These are phyloP conservation scores for Trichoderma arundinaceum DNA, from an alignment of 2,329 filamentous ascomycete genomes.

Conservation along the genomic window DNA sequence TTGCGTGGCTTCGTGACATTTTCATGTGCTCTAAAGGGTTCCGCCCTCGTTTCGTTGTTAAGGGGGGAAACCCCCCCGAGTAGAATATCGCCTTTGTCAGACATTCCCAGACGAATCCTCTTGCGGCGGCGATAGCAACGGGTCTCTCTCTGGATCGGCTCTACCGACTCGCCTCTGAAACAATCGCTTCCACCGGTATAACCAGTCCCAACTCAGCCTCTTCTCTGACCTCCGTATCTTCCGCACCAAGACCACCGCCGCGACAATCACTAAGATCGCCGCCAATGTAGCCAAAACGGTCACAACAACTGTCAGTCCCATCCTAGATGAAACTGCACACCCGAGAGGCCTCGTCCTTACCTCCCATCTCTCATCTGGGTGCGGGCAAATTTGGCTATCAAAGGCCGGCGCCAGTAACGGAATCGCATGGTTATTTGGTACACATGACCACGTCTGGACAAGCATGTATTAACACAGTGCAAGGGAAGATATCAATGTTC, in stretches of 20 bases:
- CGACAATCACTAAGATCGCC: conserved; percentile 37
- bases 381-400: conserved; percentile 58
- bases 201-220: conserved; percentile 35
- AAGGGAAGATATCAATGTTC: neutral
- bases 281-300: conserved; percentile 41
- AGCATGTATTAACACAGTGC: neutral
- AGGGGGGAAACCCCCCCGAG: neutral
- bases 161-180: conserved; percentile 1
- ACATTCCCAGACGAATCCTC: neutral
- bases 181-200: conserved; percentile 33
- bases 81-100: neutral
- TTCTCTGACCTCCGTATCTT: conserved; percentile 37
- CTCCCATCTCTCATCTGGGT: conserved; percentile 52
- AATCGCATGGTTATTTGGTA: conserved; percentile 55
- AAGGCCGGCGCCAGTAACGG: conserved; percentile 58
- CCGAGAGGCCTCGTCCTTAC: conserved; percentile 46
- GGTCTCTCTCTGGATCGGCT: conserved; percentile 41
- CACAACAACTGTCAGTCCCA: conserved; percentile 40
- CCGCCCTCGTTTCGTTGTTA: neutral
- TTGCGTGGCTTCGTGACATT: neutral
- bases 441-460: conserved; percentile 58
- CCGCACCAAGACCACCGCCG: conserved; percentile 31
- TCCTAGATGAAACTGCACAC: conserved; percentile 46
- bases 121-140: conserved; percentile 37
- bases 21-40: neutral